Base-by-base conservation (phyloP, 495 filamentous ascomycete genomes). In the Penicilliopsis zonata region DNA sequence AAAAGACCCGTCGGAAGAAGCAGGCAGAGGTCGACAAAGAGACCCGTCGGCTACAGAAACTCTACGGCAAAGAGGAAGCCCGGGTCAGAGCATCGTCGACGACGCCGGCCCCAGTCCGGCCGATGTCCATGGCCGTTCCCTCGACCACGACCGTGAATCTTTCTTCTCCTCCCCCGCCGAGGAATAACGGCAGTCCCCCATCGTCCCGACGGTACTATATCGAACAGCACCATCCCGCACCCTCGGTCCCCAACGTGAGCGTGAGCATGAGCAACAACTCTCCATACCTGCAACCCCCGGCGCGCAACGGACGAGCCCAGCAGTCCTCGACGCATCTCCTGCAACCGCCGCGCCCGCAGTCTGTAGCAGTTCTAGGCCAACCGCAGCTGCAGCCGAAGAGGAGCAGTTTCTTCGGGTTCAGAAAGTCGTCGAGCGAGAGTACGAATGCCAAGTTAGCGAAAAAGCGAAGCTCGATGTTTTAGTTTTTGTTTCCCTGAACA, bases 11-110 rank as follows among this genome's bases (percentile, higher is more conserved):
- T 0, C 63, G 65, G n/a, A 58, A 65, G 17, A 71, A 71, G 17
- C 71, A 93, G 33, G 72, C 69, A 2, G 84, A 84, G 41, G 61
- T 95, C 9, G 79, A 82, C 14, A 74, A 74, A 35, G 90, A 96
- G 54, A 96, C 90, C 0, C 81, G 87, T 45, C 67, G 87, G 2
- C 53, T 98, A 7, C 68, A 76, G 27, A 70, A 70, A 40, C 40
- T 81, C 33, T 94, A 87, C 46, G 85, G 82, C 21, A 63, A 50
- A 17, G 65, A 74, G 31, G 60, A 65, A 30, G 37, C 55, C 16
- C 50, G 52, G 28, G 59, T 37, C 3, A 9, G 14, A 34, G 15
- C 58, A 57, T 26, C 36, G 28, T 0, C 48, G 30, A n/a, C 42
- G 42, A 5, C 40, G 53, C 17, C 20, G 43, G 0, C 25, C 57